Evolutionary conservation across 2,329 filamentous ascomycete genomes (phyloP).

Genomic region (Aspergillus alliaceus): DNA sequence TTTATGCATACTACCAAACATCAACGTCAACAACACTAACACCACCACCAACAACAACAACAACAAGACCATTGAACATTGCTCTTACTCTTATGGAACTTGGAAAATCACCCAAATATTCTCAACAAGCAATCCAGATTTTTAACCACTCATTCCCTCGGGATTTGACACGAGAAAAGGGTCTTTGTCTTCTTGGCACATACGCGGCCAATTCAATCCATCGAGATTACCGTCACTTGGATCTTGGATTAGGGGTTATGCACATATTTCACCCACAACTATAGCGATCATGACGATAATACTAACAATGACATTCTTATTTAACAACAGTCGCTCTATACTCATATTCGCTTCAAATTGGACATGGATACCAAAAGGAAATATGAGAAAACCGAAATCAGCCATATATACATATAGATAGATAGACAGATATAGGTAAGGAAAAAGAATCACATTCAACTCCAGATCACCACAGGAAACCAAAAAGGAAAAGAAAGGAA

Average conservation of each 20-base stretch:
- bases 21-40: no score
- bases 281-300: background rate
- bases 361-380: slow-evolving; percentile 6
- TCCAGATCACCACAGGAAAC: slow-evolving; percentile 11
- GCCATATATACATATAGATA: slow-evolving; percentile 17
- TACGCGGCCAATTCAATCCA: no score
- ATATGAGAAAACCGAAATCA: slow-evolving; percentile 14
- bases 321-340: background rate
- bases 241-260: background rate
- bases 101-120: no score
- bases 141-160: no score
- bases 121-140: no score
- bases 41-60: no score
- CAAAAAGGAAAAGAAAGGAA: no score
- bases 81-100: no score
- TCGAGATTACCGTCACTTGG: no score
- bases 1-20: background rate
- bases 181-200: slow-evolving; percentile 4
- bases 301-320: background rate
- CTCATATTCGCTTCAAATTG: background rate
- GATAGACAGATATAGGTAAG: slow-evolving; percentile 10
- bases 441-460: slow-evolving; percentile 5
- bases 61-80: no score
- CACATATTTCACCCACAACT: no score
- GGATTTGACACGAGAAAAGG: background rate